Base-by-base conservation (phyloP, 805 yeast genomes). In the Hanseniaspora pseudoguilliermondii region DNA sequence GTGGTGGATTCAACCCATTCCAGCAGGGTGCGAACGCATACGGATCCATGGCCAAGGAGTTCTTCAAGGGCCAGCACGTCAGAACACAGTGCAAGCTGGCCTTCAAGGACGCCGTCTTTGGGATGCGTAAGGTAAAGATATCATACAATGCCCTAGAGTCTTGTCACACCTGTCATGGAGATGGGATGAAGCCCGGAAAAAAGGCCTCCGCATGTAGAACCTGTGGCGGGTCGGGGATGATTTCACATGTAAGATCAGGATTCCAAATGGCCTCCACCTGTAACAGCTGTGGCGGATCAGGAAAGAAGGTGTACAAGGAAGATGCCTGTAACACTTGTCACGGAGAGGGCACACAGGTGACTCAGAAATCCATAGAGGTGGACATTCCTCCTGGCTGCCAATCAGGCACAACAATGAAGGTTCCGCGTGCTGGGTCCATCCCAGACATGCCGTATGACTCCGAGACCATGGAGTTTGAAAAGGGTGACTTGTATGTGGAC, bases 251-350 rank as follows among this genome's bases (percentile, higher is more conserved):
- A 48, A 77, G 83, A 61, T 96, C 95, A 4, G 97, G 97, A 0
- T 93, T 91, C 78, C 96, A 90, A 64, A 89, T 93, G 96, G 83
- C 95, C 2, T 82, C 96, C 0, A 88, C 96, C 13, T 93, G 99
- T 76, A 75, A 75, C 50, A 72, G 82, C 3, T 93, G 99, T 75
- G 81, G 77, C 47, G 99, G 99, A 42, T 73, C 86, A 6, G 99
- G 99, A 54, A 93, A 88, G 1, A 76, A 74, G 4, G 80, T 89
- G 50, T 78, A 82, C 48, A 74, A 77, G 20, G 71, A 73, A 15
- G 89, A 88, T 65, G 80, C 81, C 54, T 93, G 99, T 75, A 64
- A 66, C 1, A 67, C 82, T 1, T 93, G 99, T 71, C 90, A 83
- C 61, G 97, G 97, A 52, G 83, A 85, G 59, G 99, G 98, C 58